Evolutionary conservation across 169 alveolate species (phyloP).

Genomic region (Cryptosporidium bovis): DNA sequence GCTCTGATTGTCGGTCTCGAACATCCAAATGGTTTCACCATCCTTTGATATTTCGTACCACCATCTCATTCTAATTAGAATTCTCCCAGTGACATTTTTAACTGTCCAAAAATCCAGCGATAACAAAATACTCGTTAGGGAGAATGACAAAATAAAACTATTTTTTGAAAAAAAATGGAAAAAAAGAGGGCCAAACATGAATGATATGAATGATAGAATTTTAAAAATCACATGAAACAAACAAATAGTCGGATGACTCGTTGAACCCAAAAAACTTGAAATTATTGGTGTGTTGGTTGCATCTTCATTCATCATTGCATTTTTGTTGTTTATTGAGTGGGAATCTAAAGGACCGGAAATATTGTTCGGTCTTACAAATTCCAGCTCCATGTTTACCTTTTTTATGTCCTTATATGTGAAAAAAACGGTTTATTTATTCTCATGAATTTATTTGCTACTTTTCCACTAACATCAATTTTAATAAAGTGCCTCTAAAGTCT

Average conservation of each 20-base stretch:
- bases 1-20: slow-evolving; percentile 77
- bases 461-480: not conserved
- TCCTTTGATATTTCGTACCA: slow-evolving; percentile 86
- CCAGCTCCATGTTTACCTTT: slow-evolving; percentile 49
- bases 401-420: not conserved
- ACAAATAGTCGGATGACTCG: slow-evolving; percentile 83
- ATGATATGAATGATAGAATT: slow-evolving; percentile 78
- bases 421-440: not conserved
- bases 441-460: not conserved
- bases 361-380: slow-evolving; percentile 55
- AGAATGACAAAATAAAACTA: slow-evolving; percentile 80
- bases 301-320: slow-evolving; percentile 69
- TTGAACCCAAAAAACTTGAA: slow-evolving; percentile 75
- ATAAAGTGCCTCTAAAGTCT: not conserved
- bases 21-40: slow-evolving; percentile 86
- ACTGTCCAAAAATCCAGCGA: slow-evolving; percentile 87
- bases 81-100: slow-evolving; percentile 86
- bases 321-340: not conserved
- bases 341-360: slow-evolving; percentile 1
- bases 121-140: slow-evolving; percentile 77
- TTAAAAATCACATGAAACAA: slow-evolving; percentile 81
- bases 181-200: slow-evolving; percentile 79
- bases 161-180: slow-evolving; percentile 48
- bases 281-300: slow-evolving; percentile 21
- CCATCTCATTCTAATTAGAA: slow-evolving; percentile 87